phyloP scores from a whole-genome alignment of 2,329 filamentous ascomycete species.

The Arthrobotrys megalospora region DNA sequence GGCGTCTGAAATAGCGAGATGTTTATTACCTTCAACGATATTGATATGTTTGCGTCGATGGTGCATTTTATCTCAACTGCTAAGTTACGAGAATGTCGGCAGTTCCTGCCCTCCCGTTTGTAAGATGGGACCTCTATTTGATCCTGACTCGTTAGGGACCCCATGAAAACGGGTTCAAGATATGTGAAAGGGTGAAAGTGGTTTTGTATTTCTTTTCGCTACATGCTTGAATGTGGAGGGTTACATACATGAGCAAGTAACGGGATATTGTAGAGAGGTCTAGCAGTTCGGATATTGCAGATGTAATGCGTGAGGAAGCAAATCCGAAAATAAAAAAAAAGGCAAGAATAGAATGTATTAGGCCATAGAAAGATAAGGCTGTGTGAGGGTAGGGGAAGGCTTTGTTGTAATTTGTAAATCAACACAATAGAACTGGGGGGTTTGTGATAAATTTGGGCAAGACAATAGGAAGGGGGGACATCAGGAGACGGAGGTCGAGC shows the following conservation, averaged over 20 bases:
- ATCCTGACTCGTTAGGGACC: too few relatives aligned
- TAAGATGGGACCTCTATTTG: too few relatives aligned
- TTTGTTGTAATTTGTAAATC: slow-evolving; percentile 14
- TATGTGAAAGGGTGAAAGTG: too few relatives aligned
- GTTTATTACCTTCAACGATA: slow-evolving; percentile 27
- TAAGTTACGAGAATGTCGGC: not conserved
- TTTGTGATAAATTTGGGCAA: not conserved
- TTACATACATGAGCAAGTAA: not conserved
- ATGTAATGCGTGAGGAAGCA: too few relatives aligned
- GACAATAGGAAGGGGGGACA: not conserved
- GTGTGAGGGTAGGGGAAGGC: not conserved
- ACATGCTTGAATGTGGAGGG: not conserved
- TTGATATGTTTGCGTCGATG: not conserved
- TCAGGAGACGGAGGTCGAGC: too few relatives aligned
- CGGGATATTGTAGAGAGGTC: not conserved
- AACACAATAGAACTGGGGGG: slow-evolving; percentile 7
- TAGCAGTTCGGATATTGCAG: too few relatives aligned
- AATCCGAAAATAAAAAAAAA: too few relatives aligned
- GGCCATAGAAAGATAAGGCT: not conserved
- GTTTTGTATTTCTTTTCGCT: not conserved
- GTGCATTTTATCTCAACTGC: not conserved
- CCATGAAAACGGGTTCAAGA: too few relatives aligned
- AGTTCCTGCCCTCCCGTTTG: too few relatives aligned
- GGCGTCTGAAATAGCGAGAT: slow-evolving; percentile 60
- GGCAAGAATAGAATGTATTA: not conserved